A percentile compares a stretch with the other conserved stretches of the same genome.
Evolutionary conservation across 208 protist species (phyloP).

Genomic region (Giardia duodenalis): DNA sequence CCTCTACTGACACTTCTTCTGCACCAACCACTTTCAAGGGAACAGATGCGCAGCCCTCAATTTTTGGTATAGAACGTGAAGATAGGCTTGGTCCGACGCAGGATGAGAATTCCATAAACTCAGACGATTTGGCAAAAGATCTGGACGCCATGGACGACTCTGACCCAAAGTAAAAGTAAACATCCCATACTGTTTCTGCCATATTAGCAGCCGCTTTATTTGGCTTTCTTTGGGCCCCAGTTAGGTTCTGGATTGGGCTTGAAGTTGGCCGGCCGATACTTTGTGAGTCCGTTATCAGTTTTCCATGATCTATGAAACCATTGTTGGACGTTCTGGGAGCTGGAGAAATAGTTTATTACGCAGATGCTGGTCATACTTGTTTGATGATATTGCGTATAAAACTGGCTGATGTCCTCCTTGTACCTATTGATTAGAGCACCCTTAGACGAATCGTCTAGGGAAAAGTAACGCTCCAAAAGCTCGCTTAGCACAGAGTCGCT

Average conservation of each 20-base stretch:
- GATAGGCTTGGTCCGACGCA: too few relatives aligned
- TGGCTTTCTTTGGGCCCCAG: slow-evolving; percentile 27
- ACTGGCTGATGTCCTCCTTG: not conserved
- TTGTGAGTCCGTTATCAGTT: not conserved
- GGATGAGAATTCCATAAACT: too few relatives aligned
- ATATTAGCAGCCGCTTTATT: too few relatives aligned
- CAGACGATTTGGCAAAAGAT: too few relatives aligned
- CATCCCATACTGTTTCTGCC: too few relatives aligned
- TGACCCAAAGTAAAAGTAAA: slow-evolving; percentile 4
- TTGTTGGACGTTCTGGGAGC: not conserved
- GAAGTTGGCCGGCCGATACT: not conserved
- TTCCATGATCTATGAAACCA: not conserved
- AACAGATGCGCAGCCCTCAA: too few relatives aligned
- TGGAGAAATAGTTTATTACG: not conserved
- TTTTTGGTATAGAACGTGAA: not conserved
- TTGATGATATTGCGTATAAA: not conserved
- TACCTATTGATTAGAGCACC: not conserved
- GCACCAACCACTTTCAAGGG: not conserved
- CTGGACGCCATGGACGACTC: too few relatives aligned
- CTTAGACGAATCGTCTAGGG: not conserved
- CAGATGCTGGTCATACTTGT: not conserved
- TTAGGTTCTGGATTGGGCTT: slow-evolving; percentile 18
- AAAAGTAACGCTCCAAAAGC: not conserved
- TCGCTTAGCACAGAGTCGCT: not conserved
- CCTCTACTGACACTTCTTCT: not conserved